phyloP scores from a whole-genome alignment of 148 eudicot genomes.

The Cornus controversa region DNA sequence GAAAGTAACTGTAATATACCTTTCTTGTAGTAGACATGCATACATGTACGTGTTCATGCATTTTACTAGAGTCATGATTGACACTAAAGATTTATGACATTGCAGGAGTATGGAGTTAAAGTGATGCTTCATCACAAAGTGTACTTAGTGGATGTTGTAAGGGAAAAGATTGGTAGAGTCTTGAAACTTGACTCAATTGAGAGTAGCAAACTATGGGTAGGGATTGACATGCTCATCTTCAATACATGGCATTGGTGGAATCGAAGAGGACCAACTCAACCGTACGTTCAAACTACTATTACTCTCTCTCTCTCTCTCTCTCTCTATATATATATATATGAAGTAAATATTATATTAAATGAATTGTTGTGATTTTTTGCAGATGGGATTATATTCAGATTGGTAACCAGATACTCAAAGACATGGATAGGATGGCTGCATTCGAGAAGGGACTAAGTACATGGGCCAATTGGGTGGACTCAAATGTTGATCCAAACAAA shows the following conservation, averaged over 20 bases:
- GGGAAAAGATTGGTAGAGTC: conserved; percentile 58
- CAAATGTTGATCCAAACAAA: conserved; percentile 57
- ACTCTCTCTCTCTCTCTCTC: neutral
- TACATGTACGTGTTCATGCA: too few relatives aligned
- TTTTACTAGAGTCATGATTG: too few relatives aligned
- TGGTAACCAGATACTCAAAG: conserved; percentile 47
- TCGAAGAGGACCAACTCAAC: conserved; percentile 79
- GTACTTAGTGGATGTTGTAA: conserved; percentile 70
- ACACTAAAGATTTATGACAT: neutral
- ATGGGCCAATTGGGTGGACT: conserved; percentile 85
- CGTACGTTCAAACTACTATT: conserved; percentile 43
- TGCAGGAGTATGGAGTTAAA: conserved; percentile 65
- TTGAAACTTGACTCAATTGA: conserved; percentile 67
- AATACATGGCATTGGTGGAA: conserved; percentile 99
- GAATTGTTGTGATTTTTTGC: conserved; percentile 15
- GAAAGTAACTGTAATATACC: too few relatives aligned
- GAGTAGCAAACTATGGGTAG: conserved; percentile 68
- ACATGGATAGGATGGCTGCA: conserved; percentile 73
- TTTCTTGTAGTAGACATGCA: too few relatives aligned
- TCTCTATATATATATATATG: too few relatives aligned
- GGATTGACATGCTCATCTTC: conserved; percentile 72
- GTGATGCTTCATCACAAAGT: conserved; percentile 66
- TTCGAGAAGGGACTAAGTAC: conserved; percentile 74
- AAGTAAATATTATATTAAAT: too few relatives aligned
- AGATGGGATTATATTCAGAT: conserved; percentile 83